Percentiles rank a stretch among this genome's conserved stretches.
Conservation (phyloP, 2,329 filamentous ascomycete genomes). For the Zopfia rhizophila region DNA sequence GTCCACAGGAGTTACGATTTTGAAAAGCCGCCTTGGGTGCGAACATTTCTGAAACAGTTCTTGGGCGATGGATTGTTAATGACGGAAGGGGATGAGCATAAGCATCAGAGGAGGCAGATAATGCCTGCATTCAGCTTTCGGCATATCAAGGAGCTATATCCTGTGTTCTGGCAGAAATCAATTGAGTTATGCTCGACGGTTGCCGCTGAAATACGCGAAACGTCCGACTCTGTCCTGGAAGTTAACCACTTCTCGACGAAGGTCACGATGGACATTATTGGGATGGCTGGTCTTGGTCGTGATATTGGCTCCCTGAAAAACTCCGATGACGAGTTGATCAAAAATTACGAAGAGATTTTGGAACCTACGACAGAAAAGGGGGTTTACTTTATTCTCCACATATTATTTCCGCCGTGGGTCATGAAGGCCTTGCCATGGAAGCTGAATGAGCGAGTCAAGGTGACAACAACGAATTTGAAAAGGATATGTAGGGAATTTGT, state of each 20-base stretch:
- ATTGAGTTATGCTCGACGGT: slow-evolving; percentile 74
- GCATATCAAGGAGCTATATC: slow-evolving; percentile 85
- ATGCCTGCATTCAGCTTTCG: slow-evolving; percentile 87
- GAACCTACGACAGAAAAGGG: slow-evolving; percentile 61
- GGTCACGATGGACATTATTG: slow-evolving; percentile 60
- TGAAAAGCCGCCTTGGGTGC: slow-evolving; percentile 59
- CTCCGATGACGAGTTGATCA: slow-evolving; percentile 54
- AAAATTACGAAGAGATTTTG: slow-evolving; percentile 56
- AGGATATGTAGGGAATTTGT: slow-evolving; percentile 60
- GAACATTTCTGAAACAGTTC: slow-evolving; percentile 59
- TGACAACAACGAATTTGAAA: slow-evolving; percentile 50
- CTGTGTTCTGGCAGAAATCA: slow-evolving; percentile 83
- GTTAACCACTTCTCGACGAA: slow-evolving; percentile 57
- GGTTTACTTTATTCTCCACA: slow-evolving; percentile 54
- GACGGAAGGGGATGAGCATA: slow-evolving; percentile 62
- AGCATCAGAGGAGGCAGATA: slow-evolving; percentile 73
- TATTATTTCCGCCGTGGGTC: slow-evolving; percentile 50
- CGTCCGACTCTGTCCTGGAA: slow-evolving; percentile 52
- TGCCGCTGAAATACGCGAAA: slow-evolving; percentile 58
- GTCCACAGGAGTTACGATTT: slow-evolving; percentile 65
- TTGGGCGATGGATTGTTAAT: slow-evolving; percentile 63
- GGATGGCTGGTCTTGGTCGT: slow-evolving; percentile 56
- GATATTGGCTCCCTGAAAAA: slow-evolving; percentile 56
- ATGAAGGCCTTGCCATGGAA: slow-evolving; percentile 59
- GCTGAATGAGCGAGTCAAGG: slow-evolving; percentile 54